phyloP scores from a whole-genome alignment of 257 asterid species.

The Plantago ovata region DNA sequence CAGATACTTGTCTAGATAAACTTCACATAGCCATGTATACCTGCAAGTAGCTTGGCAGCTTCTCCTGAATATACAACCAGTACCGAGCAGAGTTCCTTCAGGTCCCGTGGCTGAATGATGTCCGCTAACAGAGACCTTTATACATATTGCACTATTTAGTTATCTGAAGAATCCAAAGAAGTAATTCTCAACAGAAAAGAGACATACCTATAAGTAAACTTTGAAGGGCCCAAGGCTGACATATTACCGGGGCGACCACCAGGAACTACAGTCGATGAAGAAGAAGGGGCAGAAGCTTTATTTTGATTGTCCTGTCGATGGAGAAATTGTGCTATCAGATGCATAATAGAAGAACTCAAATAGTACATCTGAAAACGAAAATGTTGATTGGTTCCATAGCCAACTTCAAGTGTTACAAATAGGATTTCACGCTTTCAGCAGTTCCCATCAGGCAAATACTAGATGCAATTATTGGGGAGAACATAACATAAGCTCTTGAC shows the following conservation, averaged over 20 bases:
- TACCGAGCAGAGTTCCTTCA: conserved; percentile 96
- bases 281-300: conserved; percentile 51
- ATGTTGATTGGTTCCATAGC: not conserved
- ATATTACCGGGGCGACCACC: conserved; percentile 52
- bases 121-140: conserved; percentile 93
- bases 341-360: conserved; percentile 8
- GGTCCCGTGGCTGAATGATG: conserved; percentile 88
- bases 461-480: not conserved
- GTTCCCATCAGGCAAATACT: conserved; percentile 5
- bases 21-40: conserved; percentile 32
- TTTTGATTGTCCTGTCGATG: conserved; percentile 55
- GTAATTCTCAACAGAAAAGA: conserved; percentile 13
- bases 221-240: conserved; percentile 68
- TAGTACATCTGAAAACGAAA: not conserved
- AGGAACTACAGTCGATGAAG: conserved; percentile 48
- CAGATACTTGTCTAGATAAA: not conserved
- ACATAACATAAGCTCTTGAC: too few relatives aligned
- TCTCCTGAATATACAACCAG: conserved; percentile 82
- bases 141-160: conserved; percentile 34
- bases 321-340: conserved; percentile 6
- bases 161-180: conserved; percentile 22
- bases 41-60: conserved; percentile 87
- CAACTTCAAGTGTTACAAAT: not conserved
- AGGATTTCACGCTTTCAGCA: conserved; percentile 6
- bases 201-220: conserved; percentile 79